Conservation (phyloP, 2,329 filamentous ascomycete genomes). For the Tolypocladium pustulatum region DNA sequence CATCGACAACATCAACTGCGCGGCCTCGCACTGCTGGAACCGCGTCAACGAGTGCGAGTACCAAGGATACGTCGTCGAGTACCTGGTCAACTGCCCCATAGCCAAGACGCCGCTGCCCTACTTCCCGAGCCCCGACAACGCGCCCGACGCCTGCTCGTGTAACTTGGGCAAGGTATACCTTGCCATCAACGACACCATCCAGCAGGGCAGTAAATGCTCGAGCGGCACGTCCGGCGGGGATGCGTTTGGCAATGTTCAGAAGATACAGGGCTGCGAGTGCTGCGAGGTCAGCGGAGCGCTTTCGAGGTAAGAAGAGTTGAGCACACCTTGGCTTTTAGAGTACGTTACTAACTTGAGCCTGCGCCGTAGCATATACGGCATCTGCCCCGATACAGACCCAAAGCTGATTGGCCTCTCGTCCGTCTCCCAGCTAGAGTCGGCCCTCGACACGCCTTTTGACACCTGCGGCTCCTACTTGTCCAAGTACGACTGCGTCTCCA, state of each 20-base stretch:
- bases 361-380: background rate
- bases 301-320: background rate
- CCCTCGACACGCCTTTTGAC: background rate
- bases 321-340: background rate
- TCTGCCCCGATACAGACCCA: background rate
- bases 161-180: background rate
- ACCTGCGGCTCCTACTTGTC: background rate
- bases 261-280: background rate
- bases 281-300: background rate
- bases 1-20: background rate
- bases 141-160: background rate
- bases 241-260: background rate
- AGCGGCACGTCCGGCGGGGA: background rate
- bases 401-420: background rate
- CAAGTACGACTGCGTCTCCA: background rate
- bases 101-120: background rate
- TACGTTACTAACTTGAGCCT: background rate
- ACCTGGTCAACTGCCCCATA: background rate
- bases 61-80: background rate
- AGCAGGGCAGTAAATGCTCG: background rate
- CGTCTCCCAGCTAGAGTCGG: background rate
- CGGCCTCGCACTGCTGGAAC: background rate
- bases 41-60: background rate
- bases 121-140: background rate
- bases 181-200: background rate